phyloP scores from a whole-genome alignment of 495 filamentous ascomycete species.

The Pseudoneurospora amorphoporcata region DNA sequence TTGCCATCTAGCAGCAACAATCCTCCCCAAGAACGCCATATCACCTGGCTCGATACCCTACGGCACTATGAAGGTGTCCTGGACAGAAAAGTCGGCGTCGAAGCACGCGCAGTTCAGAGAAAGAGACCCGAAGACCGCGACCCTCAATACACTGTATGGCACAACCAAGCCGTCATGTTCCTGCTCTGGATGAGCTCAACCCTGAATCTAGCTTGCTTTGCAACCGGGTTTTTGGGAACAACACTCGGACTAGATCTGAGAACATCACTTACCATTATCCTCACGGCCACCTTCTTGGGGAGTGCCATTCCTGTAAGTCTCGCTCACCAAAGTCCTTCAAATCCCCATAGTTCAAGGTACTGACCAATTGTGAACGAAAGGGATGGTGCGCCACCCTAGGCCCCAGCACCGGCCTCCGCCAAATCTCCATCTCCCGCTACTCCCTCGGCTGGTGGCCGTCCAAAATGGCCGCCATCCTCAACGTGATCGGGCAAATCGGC shows the following conservation, averaged over 20 bases:
- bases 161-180: conserved; percentile 23
- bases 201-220: conserved; percentile 40
- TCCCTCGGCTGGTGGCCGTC: conserved; percentile 46
- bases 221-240: conserved; percentile 38
- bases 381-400: conserved; percentile 41
- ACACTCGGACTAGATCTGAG: conserved; percentile 39
- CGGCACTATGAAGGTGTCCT: conserved; percentile 37
- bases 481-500: conserved; percentile 39
- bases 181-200: conserved; percentile 15
- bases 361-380: neutral
- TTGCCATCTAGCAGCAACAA: neutral
- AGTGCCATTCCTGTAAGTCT: conserved; percentile 36
- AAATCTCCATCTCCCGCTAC: conserved; percentile 44
- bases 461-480: conserved; percentile 40
- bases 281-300: conserved; percentile 38
- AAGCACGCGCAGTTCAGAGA: conserved; percentile 41
- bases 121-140: conserved; percentile 38
- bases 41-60: conserved; percentile 20
- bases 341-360: neutral
- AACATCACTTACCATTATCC: conserved; percentile 42
- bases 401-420: conserved; percentile 40
- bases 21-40: neutral
- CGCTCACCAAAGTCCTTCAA: neutral
- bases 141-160: conserved; percentile 22
- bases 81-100: conserved; percentile 44